Evolutionary conservation across 1,284 basidiomycete genomes (phyloP).

Genomic region (Earliella scabrosa): DNA sequence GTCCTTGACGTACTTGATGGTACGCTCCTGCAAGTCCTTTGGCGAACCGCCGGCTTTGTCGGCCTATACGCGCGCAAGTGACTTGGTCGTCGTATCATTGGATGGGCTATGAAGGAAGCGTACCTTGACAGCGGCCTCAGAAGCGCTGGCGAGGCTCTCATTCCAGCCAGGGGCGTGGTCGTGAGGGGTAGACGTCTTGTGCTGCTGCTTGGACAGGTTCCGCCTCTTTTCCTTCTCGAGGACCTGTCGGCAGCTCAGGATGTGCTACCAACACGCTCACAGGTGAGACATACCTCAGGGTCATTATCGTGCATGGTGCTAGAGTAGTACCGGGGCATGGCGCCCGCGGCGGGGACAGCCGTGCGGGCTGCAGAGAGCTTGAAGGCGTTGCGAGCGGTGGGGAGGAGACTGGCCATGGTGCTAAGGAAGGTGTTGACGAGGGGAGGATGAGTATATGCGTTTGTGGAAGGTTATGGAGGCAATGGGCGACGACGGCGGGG

Average conservation of each 20-base stretch:
- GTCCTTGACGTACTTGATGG: slow-evolving; percentile 43
- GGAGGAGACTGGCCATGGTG: slow-evolving; percentile 21
- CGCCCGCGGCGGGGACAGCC: slow-evolving; percentile 12
- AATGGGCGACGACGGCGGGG: background rate
- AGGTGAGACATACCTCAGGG: slow-evolving; percentile 47
- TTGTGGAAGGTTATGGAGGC: slow-evolving; percentile 5
- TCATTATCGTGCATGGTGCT: slow-evolving; percentile 72
- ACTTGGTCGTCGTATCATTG: background rate
- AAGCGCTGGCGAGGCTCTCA: slow-evolving; percentile 65
- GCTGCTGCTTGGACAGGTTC: too few relatives aligned
- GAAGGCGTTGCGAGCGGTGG: slow-evolving; percentile 21
- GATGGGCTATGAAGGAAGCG: background rate
- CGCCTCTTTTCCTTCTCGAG: background rate
- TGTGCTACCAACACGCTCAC: background rate
- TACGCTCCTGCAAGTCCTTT: slow-evolving; percentile 41
- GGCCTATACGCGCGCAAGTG: slow-evolving; percentile 30
- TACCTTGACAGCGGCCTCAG: slow-evolving; percentile 76
- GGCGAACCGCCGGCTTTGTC: slow-evolving; percentile 34
- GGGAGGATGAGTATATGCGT: background rate
- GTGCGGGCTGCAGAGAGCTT: slow-evolving; percentile 19
- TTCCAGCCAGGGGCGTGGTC: slow-evolving; percentile 76
- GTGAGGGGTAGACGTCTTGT: slow-evolving; percentile 53
- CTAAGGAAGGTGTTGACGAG: background rate
- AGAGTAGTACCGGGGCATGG: slow-evolving; percentile 22
- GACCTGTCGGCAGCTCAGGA: background rate